Evolutionary conservation across 768 basidiomycete species (phyloP), one percentile per base, ranked within the genome.

Genomic region (Lactarius vividus): DNA sequence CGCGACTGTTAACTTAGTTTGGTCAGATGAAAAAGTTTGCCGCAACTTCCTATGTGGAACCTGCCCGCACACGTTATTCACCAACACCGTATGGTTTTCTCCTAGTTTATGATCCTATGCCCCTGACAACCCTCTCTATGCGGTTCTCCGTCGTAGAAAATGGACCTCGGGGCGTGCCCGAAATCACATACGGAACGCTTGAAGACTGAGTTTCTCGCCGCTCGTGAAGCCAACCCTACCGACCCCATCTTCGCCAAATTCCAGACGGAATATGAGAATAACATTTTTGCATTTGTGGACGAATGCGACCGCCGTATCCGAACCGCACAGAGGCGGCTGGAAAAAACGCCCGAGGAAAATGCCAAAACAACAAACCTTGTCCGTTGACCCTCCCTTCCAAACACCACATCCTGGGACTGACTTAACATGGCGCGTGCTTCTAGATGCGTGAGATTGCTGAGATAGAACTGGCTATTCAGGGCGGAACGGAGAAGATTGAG

Each of bases 331-430:
- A 84, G 94, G 71, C 84, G 97, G 74, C 79, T 99, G 74, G 97
- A 99, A 82, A 99, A 99, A 83, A 99, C 97, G 6, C 97, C 97
- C 39, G 97, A 98, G 79, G 97, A 99, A 82, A 99, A 99, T 76
- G 94, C 95, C 59, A 97, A 98, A 79, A 98, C 96, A 37, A 98
- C 97, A 4, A 95, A 96, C 77, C 77, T 99, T 81, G 92, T 91
- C 69, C 56, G 85, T 78, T 26, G 39, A 15, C n/a, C 31, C 35
- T 66, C 23, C 61, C 15, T 39, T 59, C 59, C 20, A 42, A 39
- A 28, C 10, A 15, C 15, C 20, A 26, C 28, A 23, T 5, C 44
- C 20, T 15, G 23, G 16, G n/a, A 33, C 29, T 59, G 35, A 37
- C 35, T 37, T 37, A 33, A 66, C 9, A 53, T 31, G 54, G 40